phyloP scores from a whole-genome alignment of 768 basidiomycete species.

The Naganishia kalamii region DNA sequence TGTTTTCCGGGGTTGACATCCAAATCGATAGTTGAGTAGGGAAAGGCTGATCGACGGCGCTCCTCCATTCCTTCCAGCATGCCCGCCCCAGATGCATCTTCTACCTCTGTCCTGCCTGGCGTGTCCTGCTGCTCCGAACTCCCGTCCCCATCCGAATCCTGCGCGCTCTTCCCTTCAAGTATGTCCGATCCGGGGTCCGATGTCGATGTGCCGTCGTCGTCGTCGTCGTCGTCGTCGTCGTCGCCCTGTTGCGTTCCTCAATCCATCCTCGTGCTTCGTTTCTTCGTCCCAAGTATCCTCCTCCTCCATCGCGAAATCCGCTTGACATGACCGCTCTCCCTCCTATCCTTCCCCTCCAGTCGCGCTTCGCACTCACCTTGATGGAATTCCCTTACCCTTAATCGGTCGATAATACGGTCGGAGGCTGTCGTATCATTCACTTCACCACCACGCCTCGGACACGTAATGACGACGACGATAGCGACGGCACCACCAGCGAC shows the following conservation, averaged over 20 bases:
- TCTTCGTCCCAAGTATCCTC: background rate
- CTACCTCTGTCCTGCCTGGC: no score
- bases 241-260: background rate
- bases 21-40: no score
- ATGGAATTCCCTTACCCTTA: conserved; percentile 18
- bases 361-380: conserved; percentile 1
- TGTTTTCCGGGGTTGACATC: no score
- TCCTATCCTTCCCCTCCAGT: background rate
- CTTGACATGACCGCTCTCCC: background rate
- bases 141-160: no score
- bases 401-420: conserved; percentile 4
- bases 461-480: background rate
- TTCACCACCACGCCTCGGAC: no score
- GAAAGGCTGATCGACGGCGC: no score
- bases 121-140: no score
- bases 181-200: no score
- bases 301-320: background rate
- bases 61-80: no score
- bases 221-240: background rate
- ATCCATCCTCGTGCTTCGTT: background rate
- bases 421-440: background rate
- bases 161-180: background rate
- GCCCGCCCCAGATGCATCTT: no score
- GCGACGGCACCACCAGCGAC: background rate
- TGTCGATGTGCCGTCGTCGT: no score